These are phyloP conservation scores for Pleurotus ostreatus DNA, from an alignment of 768 basidiomycete genomes.

Conservation along the genomic window DNA sequence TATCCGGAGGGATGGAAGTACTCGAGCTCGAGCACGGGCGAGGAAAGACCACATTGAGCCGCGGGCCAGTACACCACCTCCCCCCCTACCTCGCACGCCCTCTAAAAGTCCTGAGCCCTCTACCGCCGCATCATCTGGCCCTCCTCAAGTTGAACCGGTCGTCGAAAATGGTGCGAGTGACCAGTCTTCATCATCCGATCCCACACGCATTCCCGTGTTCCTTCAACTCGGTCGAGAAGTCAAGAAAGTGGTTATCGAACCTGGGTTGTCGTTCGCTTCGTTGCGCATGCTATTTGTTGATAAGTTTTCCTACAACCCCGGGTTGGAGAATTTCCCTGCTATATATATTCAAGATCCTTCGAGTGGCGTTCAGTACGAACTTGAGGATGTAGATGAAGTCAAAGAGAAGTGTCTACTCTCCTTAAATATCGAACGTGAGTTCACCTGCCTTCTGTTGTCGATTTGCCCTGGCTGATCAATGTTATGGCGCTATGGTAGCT, in stretches of 20 bases:
- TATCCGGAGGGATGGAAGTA: slow-evolving; percentile 20
- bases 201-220: slow-evolving; percentile 58
- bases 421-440: slow-evolving; percentile 93
- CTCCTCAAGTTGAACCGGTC: neutral
- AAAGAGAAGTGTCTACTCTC: slow-evolving; percentile 85
- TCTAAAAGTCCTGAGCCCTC: slow-evolving; percentile 36
- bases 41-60: slow-evolving; percentile 31
- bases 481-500: slow-evolving; percentile 42
- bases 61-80: slow-evolving; percentile 31
- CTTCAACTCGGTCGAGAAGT: slow-evolving; percentile 88
- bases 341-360: slow-evolving; percentile 93
- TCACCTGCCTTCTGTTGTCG: neutral
- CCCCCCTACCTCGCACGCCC: slow-evolving; percentile 44
- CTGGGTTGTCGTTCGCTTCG: slow-evolving; percentile 64
- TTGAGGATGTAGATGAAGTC: slow-evolving; percentile 93
- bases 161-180: slow-evolving; percentile 1
- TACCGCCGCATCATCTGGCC: slow-evolving; percentile 9
- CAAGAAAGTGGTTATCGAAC: slow-evolving; percentile 77
- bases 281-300: slow-evolving; percentile 90
- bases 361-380: slow-evolving; percentile 91
- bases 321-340: slow-evolving; percentile 88
- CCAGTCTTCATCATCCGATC: slow-evolving; percentile 13
- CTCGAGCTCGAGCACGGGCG: slow-evolving; percentile 24
- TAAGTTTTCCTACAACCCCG: slow-evolving; percentile 91
- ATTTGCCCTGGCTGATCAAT: slow-evolving; percentile 7